These are phyloP conservation scores for Mortierella sp. DNA, from an alignment of 371 early-diverging fungal species.

Conservation along the genomic window DNA sequence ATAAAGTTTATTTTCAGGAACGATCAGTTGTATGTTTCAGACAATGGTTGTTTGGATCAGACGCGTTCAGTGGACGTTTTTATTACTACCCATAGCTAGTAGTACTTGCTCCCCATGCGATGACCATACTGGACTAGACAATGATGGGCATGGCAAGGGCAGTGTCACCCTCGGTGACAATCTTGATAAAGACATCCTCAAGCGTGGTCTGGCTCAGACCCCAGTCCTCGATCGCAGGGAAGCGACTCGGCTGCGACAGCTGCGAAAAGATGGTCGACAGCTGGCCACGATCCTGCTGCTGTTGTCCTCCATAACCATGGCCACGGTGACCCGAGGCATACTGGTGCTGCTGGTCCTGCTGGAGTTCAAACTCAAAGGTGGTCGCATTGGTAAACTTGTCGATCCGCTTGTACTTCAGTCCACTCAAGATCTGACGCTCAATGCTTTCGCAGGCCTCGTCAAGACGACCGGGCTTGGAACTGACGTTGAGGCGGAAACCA, in stretches of 20 bases:
- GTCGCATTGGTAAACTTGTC: conserved; percentile 64
- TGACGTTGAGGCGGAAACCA: conserved; percentile 71
- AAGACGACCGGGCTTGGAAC: conserved; percentile 45
- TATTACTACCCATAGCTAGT: too few species aligned
- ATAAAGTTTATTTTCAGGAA: neutral
- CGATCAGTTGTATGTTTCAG: neutral
- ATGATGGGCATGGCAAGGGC: conserved; percentile 51
- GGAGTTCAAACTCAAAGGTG: conserved; percentile 66
- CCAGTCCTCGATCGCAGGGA: conserved; percentile 70
- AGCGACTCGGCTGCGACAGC: conserved; percentile 19
- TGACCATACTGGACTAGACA: too few species aligned
- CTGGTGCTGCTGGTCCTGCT: conserved; percentile 2
- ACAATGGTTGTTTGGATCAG: too few species aligned
- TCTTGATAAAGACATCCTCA: conserved; percentile 74
- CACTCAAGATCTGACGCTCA: conserved; percentile 22
- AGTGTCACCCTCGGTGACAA: conserved; percentile 64
- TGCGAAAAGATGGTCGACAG: conserved; percentile 41
- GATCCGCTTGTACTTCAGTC: conserved; percentile 27
- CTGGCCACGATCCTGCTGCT: conserved; percentile 54
- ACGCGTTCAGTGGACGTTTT: too few species aligned
- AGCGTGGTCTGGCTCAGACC: conserved; percentile 74
- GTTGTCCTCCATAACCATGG: too few species aligned
- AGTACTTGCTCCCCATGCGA: too few species aligned
- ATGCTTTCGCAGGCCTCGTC: conserved; percentile 53
- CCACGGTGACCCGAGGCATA: neutral